Evolutionary conservation across 2,329 filamentous ascomycete species (phyloP).

Genomic region (Ophiostoma perfectum): DNA sequence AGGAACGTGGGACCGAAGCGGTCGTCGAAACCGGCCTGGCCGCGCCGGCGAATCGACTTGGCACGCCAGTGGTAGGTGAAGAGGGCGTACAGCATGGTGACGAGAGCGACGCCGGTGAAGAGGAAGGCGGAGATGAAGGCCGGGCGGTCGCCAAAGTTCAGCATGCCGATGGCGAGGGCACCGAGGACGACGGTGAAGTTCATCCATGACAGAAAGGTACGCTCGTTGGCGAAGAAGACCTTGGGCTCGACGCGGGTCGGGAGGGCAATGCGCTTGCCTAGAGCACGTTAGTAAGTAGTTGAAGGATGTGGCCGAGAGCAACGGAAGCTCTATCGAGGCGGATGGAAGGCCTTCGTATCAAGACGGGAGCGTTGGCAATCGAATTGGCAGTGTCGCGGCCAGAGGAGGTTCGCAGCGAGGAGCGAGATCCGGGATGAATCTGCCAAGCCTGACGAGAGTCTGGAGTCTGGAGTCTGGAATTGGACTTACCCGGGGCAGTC

Average conservation of each 20-base stretch:
- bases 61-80: constrained; percentile 97
- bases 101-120: constrained; percentile 91
- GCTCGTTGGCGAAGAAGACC: constrained; percentile 99
- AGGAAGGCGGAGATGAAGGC: constrained; percentile 90
- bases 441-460: background rate
- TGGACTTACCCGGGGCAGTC: constrained; percentile 69
- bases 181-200: constrained; percentile 99
- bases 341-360: too few species aligned
- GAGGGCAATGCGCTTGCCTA: constrained; percentile 96
- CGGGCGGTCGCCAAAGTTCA: constrained; percentile 94
- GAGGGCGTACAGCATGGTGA: constrained; percentile 90
- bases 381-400: too few species aligned
- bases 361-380: too few species aligned
- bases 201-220: constrained; percentile 98
- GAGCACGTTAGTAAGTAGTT: constrained; percentile 3
- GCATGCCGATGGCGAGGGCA: constrained; percentile 89
- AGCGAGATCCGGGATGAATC: background rate
- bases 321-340: background rate
- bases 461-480: background rate
- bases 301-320: too few species aligned
- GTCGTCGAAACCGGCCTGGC: constrained; percentile 95
- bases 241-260: constrained; percentile 98
- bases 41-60: constrained; percentile 81
- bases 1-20: constrained; percentile 87
- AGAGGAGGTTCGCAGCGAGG: background rate